phyloP scores from a whole-genome alignment of 2,329 filamentous ascomycete genomes.

The Fusarium algeriense region DNA sequence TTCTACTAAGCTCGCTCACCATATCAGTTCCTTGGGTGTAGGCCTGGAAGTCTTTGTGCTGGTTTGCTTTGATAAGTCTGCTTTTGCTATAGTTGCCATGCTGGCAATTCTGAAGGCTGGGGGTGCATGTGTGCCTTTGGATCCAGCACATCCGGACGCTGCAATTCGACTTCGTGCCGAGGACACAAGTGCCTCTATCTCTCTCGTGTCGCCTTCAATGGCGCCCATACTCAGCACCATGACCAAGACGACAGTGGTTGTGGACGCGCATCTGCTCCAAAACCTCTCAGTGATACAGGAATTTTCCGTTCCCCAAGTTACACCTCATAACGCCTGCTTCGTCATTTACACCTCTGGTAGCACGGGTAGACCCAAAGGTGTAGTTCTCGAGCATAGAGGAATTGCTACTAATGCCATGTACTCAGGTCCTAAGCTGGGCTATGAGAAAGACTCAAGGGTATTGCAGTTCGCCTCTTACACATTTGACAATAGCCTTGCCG shows the following conservation, averaged over 20 bases:
- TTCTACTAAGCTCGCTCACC: conserved; percentile 26
- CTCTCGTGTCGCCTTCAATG: conserved; percentile 23
- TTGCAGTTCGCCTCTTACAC: conserved; percentile 40
- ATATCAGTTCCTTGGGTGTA: conserved; percentile 15
- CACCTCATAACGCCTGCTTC: conserved; percentile 31
- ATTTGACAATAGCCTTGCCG: conserved; percentile 34
- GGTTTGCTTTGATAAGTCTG: conserved; percentile 39
- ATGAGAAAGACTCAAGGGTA: conserved; percentile 22
- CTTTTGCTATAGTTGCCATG: conserved; percentile 29
- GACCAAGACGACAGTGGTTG: neutral
- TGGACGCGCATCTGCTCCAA: conserved; percentile 19
- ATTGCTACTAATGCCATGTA: conserved; percentile 24
- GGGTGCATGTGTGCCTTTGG: conserved; percentile 26
- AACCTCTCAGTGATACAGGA: neutral
- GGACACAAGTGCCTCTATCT: conserved; percentile 28
- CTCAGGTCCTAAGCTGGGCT: conserved; percentile 26
- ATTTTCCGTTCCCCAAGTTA: neutral
- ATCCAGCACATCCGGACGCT: conserved; percentile 39
- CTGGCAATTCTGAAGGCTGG: conserved; percentile 37
- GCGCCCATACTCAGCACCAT: conserved; percentile 7
- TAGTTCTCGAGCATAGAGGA: conserved; percentile 32
- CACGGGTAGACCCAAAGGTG: conserved; percentile 32
- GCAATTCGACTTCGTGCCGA: conserved; percentile 21
- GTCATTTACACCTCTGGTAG: conserved; percentile 41
- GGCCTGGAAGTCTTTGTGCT: conserved; percentile 8